phyloP scores from a whole-genome alignment of 768 basidiomycete species.

The Pisolithus sp. region DNA sequence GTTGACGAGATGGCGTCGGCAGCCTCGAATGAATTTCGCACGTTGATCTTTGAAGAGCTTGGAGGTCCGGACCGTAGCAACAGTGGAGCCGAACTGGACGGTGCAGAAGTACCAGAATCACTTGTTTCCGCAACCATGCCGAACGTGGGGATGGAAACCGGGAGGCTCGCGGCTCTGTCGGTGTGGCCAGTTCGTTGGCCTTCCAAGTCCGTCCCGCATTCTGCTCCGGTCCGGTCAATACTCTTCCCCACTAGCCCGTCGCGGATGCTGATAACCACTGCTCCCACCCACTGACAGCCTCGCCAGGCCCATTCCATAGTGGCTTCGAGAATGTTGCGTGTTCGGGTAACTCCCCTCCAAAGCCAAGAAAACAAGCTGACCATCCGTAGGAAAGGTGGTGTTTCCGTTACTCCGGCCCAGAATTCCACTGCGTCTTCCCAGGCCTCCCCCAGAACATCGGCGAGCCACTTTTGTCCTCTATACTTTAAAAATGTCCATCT shows the following conservation, averaged over 20 bases:
- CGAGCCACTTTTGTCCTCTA: slow-evolving; percentile 64
- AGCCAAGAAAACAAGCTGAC: background rate
- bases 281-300: background rate
- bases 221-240: background rate
- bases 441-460: slow-evolving; percentile 49
- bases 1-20: background rate
- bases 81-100: background rate
- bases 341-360: background rate
- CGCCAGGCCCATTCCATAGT: background rate
- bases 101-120: background rate
- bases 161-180: background rate
- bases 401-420: background rate
- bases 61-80: background rate
- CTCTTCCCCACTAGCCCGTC: background rate
- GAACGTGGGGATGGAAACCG: background rate
- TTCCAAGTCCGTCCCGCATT: background rate
- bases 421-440: background rate
- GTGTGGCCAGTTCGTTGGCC: background rate
- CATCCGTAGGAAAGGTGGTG: slow-evolving; percentile 1
- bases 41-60: background rate
- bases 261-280: background rate
- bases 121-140: background rate
- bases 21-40: background rate
- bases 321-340: background rate
- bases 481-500: slow-evolving; percentile 58